These are phyloP conservation scores for Globisporangium parvum DNA, from an alignment of 352 stramenopile genomes.

Conservation along the genomic window DNA sequence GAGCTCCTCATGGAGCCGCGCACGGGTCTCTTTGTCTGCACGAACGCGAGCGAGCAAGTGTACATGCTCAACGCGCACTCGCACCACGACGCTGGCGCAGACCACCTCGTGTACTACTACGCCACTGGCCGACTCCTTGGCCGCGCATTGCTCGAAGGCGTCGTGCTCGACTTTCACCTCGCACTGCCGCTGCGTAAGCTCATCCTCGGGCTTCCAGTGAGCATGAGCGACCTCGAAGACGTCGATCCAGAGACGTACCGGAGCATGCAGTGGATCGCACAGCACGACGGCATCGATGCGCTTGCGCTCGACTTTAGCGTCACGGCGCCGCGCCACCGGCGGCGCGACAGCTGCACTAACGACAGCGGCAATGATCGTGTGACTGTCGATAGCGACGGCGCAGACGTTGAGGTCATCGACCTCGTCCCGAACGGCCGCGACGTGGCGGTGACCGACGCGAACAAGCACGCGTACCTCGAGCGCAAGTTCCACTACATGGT, in stretches of 20 bases:
- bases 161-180: constrained; percentile 93
- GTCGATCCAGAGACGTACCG: constrained; percentile 55
- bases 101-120: constrained; percentile 69
- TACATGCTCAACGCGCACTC: constrained; percentile 72
- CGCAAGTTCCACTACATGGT: constrained; percentile 92
- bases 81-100: constrained; percentile 39
- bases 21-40: constrained; percentile 48
- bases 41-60: constrained; percentile 40
- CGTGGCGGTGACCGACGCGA: constrained; percentile 92
- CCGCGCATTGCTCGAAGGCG: constrained; percentile 78
- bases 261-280: constrained; percentile 61
- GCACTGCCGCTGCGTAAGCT: constrained; percentile 96
- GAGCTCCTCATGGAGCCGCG: constrained; percentile 40
- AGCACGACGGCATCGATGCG: constrained; percentile 46
- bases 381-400: neutral
- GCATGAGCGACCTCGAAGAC: constrained; percentile 91
- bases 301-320: constrained; percentile 64
- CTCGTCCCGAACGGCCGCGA: constrained; percentile 47
- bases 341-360: constrained; percentile 1
- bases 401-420: constrained; percentile 32
- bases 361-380: neutral
- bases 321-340: constrained; percentile 14
- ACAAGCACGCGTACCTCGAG: constrained; percentile 93
- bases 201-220: constrained; percentile 92
- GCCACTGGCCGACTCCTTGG: constrained; percentile 50